Percentiles rank a stretch among this genome's conserved stretches.
These are phyloP conservation scores for Thuidium tamariscinum DNA, from an alignment of 225 moss, liverwort and hornwort genomes.

Conservation along the genomic window DNA sequence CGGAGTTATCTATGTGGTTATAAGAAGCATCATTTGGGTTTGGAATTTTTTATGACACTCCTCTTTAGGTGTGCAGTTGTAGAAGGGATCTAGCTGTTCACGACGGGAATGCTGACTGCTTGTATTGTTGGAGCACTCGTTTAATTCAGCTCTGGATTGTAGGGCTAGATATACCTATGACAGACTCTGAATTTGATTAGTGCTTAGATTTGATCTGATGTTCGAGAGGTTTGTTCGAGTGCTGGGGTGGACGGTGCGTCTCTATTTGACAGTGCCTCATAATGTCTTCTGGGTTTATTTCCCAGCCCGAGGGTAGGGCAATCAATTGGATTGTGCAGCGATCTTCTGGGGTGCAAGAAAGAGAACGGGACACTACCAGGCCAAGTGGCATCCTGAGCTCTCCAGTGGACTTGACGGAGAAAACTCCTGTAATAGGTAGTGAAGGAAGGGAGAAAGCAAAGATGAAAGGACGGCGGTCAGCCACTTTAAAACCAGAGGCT, in stretches of 20 bases:
- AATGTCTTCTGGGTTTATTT: neutral
- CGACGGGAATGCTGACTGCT: neutral
- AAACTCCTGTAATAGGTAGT: constrained; percentile 14
- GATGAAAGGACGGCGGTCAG: constrained; percentile 77
- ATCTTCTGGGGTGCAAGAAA: constrained; percentile 47
- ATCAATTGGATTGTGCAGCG: constrained; percentile 57
- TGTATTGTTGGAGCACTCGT: neutral
- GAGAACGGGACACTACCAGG: constrained; percentile 63
- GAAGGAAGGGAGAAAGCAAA: constrained; percentile 76
- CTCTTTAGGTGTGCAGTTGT: neutral
- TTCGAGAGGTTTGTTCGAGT: neutral
- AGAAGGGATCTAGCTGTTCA: neutral
- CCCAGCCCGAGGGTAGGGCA: constrained; percentile 66
- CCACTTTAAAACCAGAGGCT: constrained; percentile 48
- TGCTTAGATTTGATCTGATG: neutral
- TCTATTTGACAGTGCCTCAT: neutral
- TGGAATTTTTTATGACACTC: neutral
- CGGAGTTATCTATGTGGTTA: neutral
- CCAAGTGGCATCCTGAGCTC: constrained; percentile 52
- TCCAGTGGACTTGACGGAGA: constrained; percentile 62
- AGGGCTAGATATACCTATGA: neutral
- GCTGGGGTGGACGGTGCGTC: neutral
- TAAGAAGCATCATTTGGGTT: neutral
- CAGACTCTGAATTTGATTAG: neutral
- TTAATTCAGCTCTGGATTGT: neutral